Percentiles rank a stretch among this genome's conserved stretches.
phyloP scores from a whole-genome alignment of 2,329 filamentous ascomycete genomes.

The Aotearoamyces nothofagi region DNA sequence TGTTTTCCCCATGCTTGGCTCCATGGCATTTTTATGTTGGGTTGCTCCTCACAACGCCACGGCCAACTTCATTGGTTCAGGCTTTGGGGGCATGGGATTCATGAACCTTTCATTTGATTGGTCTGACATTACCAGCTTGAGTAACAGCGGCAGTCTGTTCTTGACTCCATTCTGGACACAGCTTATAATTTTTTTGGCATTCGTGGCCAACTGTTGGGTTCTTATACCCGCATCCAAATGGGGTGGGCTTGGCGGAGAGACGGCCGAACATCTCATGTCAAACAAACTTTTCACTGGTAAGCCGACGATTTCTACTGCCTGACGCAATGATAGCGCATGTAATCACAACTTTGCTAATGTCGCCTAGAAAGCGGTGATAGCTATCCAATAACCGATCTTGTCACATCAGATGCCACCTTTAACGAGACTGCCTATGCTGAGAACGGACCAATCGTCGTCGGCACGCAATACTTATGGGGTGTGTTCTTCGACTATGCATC shows the following conservation, averaged over 20 bases:
- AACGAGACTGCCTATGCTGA: slow-evolving; percentile 27
- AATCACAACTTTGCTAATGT: too few species aligned
- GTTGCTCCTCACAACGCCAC: slow-evolving; percentile 40
- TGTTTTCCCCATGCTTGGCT: slow-evolving; percentile 41
- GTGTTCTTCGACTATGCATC: slow-evolving; percentile 47
- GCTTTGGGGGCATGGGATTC: slow-evolving; percentile 46
- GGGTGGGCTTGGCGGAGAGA: slow-evolving; percentile 35
- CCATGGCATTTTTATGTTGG: slow-evolving; percentile 47
- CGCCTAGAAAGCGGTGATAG: slow-evolving; percentile 19
- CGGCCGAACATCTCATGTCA: too few species aligned
- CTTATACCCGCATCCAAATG: slow-evolving; percentile 42
- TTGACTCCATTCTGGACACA: slow-evolving; percentile 44
- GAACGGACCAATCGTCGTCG: slow-evolving; percentile 39
- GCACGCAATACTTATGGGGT: slow-evolving; percentile 39
- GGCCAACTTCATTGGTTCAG: slow-evolving; percentile 44
- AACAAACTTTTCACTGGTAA: slow-evolving; percentile 37
- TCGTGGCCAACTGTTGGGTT: slow-evolving; percentile 40
- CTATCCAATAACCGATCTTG: slow-evolving; percentile 21
- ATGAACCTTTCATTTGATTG: slow-evolving; percentile 44
- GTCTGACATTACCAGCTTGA: slow-evolving; percentile 38
- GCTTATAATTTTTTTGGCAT: slow-evolving; percentile 37
- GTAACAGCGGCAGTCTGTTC: slow-evolving; percentile 29
- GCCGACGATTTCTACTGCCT: too few species aligned
- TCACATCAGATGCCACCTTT: slow-evolving; percentile 19
- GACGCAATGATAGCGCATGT: too few species aligned